Base-by-base conservation (phyloP, 2,329 filamentous ascomycete genomes). In the Alternaria incomplexa region DNA sequence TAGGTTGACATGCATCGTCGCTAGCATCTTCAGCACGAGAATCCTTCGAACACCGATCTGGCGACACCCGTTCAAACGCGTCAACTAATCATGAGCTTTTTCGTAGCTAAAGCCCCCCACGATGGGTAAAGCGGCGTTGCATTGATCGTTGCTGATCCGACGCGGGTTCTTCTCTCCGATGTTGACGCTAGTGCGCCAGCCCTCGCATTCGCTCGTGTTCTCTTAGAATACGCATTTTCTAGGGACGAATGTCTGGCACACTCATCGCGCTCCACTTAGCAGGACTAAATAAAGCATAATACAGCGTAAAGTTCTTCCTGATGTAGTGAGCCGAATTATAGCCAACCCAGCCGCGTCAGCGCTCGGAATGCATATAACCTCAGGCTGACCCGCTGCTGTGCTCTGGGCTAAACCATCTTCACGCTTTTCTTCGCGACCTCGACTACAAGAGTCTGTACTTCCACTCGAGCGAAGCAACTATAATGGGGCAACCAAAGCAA, bases 381-480 rank as follows among this genome's bases (percentile, higher is more conserved):
- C 30, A 51, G 17, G 26, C 5, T 51, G 47, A 30, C 11, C 47
- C 47, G 23, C 47, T 51, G 26, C 26, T 22, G 1, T 51, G 26
- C 20, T 51, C 12, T 1, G 3, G 11, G 30, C 5, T 51, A 32
- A 15, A 1, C 4, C 47, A 7, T 32, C 6, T 9, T 20, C 5
- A 51, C 47, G 4, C 2, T 17, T 46, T 6, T 5, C 17, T 15
- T 3, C 22, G 1, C 44, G 12, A 23, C 6, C 1, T 22, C 12
- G 3, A 25, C 11, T 23, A 2, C 20, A 1, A 23, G n/a, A 6
- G 5, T 6, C 0, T 12, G 0, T 0, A 46, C 1, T 22, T 4
- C 7, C 11, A 51, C 5, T 7, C 47, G n/a, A 30, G 20, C 17
- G 17, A 15, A 6, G 5, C 6, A 22, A 17, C 1, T 1, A 11